Evolutionary conservation across 176 grass and related monocot species (phyloP), one percentile per base, ranked within the genome.

Genomic region (Bothriochloa decipiens): DNA sequence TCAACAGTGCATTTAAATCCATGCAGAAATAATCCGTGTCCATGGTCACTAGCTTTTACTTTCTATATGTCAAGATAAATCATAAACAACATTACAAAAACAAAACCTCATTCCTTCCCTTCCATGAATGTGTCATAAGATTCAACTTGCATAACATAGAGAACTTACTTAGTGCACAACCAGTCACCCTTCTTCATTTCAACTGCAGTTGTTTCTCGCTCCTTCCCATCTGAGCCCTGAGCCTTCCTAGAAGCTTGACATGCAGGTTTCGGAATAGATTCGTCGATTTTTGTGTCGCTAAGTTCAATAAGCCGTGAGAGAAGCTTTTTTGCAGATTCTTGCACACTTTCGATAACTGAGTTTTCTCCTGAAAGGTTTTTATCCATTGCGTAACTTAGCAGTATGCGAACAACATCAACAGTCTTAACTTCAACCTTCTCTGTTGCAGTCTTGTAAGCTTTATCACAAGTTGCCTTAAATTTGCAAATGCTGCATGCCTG

Each of bases 101-200:
- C 69, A 69, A 61, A 69, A 15, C 53, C 43, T 43, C 42, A 74
- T 71, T 26, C 79, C 47, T 70, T 23, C 67, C 71, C 40, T 74
- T 49, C 69, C 6, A 79, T 76, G 61, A 81, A 84, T 74, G 41
- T 29, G 2, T 70, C 71, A 87, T 29, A 71, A 75, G 9, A 79
- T 16, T 39, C 5, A 82, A 5, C 50, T 18, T 68, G 58, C 45
- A n/a, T 66, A 84, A 28, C 42, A 85, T 86, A 81, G 73, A 86
- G 7, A 82, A 85, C 86, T 94, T 94, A 99, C 96, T 87, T 96
- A 16, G 91, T 73, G 76, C 96, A 99, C 28, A 96, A 78, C 96
- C 96, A 99, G 83, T 99, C 96, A 6, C 96, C 96, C 91, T 37
- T 90, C 86, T 92, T 99, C 93, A 96, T 99, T 94, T 99, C 96